Evolutionary conservation across 306 rosid species (phyloP).

Genomic region (Morella rubra): DNA sequence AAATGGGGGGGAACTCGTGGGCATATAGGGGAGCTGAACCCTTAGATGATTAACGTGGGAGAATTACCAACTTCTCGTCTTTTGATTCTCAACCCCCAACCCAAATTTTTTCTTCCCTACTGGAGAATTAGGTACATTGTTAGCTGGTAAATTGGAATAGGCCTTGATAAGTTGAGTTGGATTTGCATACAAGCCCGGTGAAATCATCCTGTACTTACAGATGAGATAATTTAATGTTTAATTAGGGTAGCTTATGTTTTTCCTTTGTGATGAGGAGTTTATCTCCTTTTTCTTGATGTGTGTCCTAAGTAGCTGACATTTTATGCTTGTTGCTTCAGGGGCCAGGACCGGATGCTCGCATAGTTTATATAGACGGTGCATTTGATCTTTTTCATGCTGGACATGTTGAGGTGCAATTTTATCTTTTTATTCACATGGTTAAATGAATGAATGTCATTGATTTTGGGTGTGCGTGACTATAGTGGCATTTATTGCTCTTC

Average conservation of each 20-base stretch:
- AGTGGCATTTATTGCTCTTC: background rate
- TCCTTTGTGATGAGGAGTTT: background rate
- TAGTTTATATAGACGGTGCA: slow-evolving; percentile 61
- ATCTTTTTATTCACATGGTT: background rate
- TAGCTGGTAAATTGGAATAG: background rate
- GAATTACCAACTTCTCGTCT: background rate
- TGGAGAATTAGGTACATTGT: background rate
- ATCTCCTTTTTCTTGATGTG: background rate
- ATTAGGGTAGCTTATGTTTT: background rate
- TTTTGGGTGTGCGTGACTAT: background rate
- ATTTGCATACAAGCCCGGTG: background rate
- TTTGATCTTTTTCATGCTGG: slow-evolving; percentile 70
- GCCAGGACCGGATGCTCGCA: slow-evolving; percentile 52
- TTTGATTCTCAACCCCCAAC: background rate
- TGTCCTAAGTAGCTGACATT: background rate
- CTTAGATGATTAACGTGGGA: background rate
- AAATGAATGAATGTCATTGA: background rate
- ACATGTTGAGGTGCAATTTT: slow-evolving; percentile 50
- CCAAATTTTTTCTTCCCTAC: background rate
- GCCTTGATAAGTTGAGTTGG: background rate
- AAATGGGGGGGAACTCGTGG: background rate
- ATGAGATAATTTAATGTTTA: background rate
- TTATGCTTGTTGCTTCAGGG: slow-evolving; percentile 39
- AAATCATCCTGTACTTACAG: background rate
- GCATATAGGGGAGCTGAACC: background rate